Evolutionary conservation across 208 protist genomes (phyloP), one percentile per base, ranked within the genome.

Genomic region (Acanthamoeba healyi): DNA sequence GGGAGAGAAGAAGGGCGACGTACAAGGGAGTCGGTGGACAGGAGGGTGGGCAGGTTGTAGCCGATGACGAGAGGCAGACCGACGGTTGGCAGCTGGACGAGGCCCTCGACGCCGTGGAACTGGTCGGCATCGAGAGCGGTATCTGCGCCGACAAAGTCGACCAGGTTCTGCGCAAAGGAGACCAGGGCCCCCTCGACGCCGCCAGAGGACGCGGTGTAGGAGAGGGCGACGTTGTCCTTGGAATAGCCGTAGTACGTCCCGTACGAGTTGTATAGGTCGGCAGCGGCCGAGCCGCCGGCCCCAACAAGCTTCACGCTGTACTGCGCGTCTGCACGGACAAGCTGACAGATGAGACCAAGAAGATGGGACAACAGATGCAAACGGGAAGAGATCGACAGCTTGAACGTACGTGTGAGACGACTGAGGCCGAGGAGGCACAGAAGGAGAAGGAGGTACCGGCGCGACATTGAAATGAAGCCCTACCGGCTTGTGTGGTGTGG

Each of bases 221-320:
- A 67, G 22, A 67, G 58, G 15, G 58, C 58, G 24, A 67, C 58
- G n/a, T 67, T 67, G 58, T 67, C 58, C 58, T 67, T 67, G 6
- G 58, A 67, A 24, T 67, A 67, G n/a, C 58, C 58, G 58, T 67
- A 67, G 58, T 67, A 67, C 6, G 58, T 67, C n/a, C 58, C 58
- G 58, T 67, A 67, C 6, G 58, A 6, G 22, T 67, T 67, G n/a
- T 34, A 67, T 6, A 67, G 58, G 58, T 32, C n/a, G 24, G 14
- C 9, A 7, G n/a, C 9, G 6, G 58, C 15, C n/a, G 58, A 5
- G 6, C 24, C n/a, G n/a, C 58, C 58, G 22, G 58, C 15, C 58
- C 58, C 58, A 9, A 67, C 58, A 22, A 67, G n/a, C 58, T 9
- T 67, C 58, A 67, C 58, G 58, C 58, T 67, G 58, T 22, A 67